These are phyloP conservation scores for Trametes pubescens DNA, from an alignment of 1,284 basidiomycete species.

Conservation along the genomic window DNA sequence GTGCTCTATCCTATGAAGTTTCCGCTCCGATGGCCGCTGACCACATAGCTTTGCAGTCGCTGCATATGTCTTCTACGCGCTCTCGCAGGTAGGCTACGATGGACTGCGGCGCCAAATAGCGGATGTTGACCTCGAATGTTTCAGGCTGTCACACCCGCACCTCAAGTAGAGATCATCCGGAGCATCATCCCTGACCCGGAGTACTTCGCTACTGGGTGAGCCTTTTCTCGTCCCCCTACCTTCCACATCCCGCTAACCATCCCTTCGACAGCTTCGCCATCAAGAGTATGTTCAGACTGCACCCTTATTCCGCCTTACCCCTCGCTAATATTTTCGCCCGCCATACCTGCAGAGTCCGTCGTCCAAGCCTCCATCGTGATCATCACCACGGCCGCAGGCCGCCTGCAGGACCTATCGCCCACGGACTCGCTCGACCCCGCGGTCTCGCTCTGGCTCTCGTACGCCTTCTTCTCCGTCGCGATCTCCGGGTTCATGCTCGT, in stretches of 20 bases:
- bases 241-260: neutral
- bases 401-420: conserved; percentile 50
- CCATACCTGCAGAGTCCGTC: conserved; percentile 44
- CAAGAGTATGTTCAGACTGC: conserved; percentile 43
- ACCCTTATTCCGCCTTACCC: neutral
- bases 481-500: conserved; percentile 49
- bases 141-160: conserved; percentile 51
- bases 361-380: conserved; percentile 56
- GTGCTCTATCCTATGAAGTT: conserved; percentile 21
- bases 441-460: conserved; percentile 53
- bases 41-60: conserved; percentile 41
- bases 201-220: conserved; percentile 52
- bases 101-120: neutral
- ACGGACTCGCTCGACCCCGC: conserved; percentile 50
- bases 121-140: conserved; percentile 8
- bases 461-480: conserved; percentile 50
- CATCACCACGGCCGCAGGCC: conserved; percentile 53
- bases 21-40: neutral
- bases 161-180: conserved; percentile 55
- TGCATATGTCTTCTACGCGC: conserved; percentile 54
- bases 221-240: neutral
- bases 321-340: neutral
- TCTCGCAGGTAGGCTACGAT: conserved; percentile 46
- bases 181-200: conserved; percentile 51
- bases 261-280: conserved; percentile 46